phyloP scores from a whole-genome alignment of 2,329 filamentous ascomycete species.

The Phyllosticta citriasiana region DNA sequence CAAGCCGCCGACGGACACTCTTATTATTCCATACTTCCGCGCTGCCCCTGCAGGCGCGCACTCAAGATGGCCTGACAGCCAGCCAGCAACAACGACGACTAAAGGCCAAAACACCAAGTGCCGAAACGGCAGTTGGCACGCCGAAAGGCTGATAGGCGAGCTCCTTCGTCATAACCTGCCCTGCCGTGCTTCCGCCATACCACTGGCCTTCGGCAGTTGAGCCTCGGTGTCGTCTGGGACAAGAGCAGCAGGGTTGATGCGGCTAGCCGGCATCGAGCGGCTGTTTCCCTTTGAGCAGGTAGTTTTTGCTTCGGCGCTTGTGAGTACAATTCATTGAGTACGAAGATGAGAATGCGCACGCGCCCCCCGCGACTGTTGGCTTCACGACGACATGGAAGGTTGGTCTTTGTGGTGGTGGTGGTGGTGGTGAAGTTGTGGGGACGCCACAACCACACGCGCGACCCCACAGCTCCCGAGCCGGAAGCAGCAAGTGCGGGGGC shows the following conservation, averaged over 20 bases:
- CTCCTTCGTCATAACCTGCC: neutral
- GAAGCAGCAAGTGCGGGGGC: neutral
- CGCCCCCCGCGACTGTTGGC: too few relatives aligned
- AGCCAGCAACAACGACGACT: neutral
- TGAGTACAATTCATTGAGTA: too few relatives aligned
- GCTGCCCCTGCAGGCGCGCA: neutral
- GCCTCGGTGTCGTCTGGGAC: neutral
- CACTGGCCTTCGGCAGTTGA: conserved; percentile 4
- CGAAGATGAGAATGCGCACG: too few relatives aligned
- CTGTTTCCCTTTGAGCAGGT: neutral
- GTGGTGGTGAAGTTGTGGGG: too few relatives aligned
- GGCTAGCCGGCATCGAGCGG: neutral
- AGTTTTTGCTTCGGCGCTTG: too few relatives aligned
- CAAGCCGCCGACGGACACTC: neutral
- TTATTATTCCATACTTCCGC: neutral
- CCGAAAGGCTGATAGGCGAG: conserved; percentile 1
- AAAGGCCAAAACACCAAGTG: neutral
- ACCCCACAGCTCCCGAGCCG: too few relatives aligned
- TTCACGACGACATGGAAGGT: too few relatives aligned
- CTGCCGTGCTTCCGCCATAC: neutral
- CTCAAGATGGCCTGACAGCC: neutral
- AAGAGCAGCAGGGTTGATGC: neutral
- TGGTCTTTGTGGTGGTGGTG: too few relatives aligned
- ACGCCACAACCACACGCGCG: too few relatives aligned
- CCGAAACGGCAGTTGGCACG: neutral